Evolutionary conservation across 73 alveolate species (phyloP).

Genomic region (Paramecium tetraurelia): DNA sequence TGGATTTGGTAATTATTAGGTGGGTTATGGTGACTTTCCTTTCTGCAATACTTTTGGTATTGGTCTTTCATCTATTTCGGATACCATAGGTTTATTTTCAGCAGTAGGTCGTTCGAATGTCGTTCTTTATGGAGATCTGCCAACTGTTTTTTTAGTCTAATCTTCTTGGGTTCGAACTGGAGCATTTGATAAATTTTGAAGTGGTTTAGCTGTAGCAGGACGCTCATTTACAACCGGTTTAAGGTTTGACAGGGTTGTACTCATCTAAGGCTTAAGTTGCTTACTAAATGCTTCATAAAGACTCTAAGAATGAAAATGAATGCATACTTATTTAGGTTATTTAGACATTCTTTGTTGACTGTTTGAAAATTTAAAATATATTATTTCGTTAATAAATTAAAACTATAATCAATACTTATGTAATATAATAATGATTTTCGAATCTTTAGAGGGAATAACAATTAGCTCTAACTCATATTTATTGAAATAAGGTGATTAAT

Average conservation of each 20-base stretch:
- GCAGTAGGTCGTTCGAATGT: background rate
- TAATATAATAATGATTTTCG: background rate
- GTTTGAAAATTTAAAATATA: background rate
- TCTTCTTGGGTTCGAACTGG: conserved; percentile 3
- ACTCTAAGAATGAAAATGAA: background rate
- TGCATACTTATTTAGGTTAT: background rate
- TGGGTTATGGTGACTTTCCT: conserved; percentile 13
- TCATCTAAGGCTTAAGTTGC: conserved; percentile 4
- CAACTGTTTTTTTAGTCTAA: background rate
- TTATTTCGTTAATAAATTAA: background rate
- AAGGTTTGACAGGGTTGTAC: background rate
- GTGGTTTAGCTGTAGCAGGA: background rate
- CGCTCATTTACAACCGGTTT: conserved; percentile 1
- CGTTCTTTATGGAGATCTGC: background rate
- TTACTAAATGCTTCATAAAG: conserved; percentile 19
- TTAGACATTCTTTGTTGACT: background rate
- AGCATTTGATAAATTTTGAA: background rate
- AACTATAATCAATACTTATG: background rate
- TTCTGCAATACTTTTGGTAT: background rate
- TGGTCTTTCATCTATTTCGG: background rate
- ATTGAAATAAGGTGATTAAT: too few relatives aligned
- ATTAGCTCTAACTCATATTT: background rate
- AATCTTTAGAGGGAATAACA: background rate
- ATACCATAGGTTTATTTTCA: background rate
- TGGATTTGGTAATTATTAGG: background rate